phyloP scores from a whole-genome alignment of 805 yeast species.

The Vanderwaltozyma tropicalis region DNA sequence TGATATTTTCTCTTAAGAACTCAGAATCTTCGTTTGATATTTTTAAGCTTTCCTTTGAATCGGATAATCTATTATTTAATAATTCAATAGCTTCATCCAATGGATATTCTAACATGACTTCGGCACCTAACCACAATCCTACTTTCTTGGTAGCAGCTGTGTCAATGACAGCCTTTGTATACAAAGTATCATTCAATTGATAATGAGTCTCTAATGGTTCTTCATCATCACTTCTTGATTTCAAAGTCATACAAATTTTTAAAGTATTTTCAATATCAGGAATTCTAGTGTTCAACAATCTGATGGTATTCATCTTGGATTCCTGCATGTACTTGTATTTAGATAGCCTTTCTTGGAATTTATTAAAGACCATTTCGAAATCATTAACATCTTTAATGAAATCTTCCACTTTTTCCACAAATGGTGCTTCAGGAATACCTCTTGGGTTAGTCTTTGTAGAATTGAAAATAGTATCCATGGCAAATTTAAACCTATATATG shows the following conservation, averaged over 20 bases:
- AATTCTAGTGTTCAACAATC: conserved; percentile 41
- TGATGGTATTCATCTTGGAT: conserved; percentile 21
- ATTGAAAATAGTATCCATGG: conserved; percentile 31
- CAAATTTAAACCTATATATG: no score
- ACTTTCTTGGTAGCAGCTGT: conserved; percentile 47
- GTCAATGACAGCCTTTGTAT: conserved; percentile 67
- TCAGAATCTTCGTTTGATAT: conserved; percentile 80
- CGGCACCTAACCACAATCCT: conserved; percentile 95
- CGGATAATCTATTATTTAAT: conserved; percentile 47
- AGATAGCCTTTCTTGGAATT: conserved; percentile 78
- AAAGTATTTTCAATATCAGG: conserved; percentile 91
- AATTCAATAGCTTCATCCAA: conserved; percentile 75
- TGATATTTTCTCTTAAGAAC: conserved; percentile 80
- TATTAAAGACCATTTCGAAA: conserved; percentile 55
- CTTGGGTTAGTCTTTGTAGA: conserved; percentile 67
- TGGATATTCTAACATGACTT: conserved; percentile 92
- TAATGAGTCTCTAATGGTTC: conserved; percentile 59
- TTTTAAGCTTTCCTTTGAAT: conserved; percentile 48
- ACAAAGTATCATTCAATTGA: conserved; percentile 87
- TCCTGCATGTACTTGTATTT: conserved; percentile 83
- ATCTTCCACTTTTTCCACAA: conserved; percentile 73
- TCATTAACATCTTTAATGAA: conserved; percentile 60
- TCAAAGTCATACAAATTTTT: conserved; percentile 54
- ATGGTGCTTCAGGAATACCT: conserved; percentile 95
- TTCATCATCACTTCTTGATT: conserved; percentile 32